Conservation (phyloP, 2,329 filamentous ascomycete genomes). For the Macrophomina tecta region DNA sequence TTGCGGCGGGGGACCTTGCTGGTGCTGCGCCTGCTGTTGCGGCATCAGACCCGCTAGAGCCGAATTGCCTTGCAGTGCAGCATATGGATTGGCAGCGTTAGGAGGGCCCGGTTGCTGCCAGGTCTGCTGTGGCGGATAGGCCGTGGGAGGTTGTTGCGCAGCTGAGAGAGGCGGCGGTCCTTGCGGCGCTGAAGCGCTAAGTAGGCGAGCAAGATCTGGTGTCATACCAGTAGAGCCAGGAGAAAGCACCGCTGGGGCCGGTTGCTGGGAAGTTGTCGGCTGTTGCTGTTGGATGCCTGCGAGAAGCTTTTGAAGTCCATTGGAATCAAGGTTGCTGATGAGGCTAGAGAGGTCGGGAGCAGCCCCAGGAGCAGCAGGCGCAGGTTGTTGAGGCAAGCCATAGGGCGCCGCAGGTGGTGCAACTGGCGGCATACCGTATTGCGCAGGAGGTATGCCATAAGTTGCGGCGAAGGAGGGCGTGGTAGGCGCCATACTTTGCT, state of each 20-base stretch:
- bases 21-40: slow-evolving; percentile 28
- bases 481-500: slow-evolving; percentile 43
- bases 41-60: slow-evolving; percentile 39
- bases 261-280: slow-evolving; percentile 42
- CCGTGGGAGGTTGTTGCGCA: slow-evolving; percentile 34
- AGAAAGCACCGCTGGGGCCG: slow-evolving; percentile 9
- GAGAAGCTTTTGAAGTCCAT: slow-evolving; percentile 73
- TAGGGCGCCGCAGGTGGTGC: slow-evolving; percentile 38
- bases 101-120: slow-evolving; percentile 35
- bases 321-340: slow-evolving; percentile 71
- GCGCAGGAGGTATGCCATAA: slow-evolving; percentile 39
- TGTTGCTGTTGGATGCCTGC: slow-evolving; percentile 53
- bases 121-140: slow-evolving; percentile 36
- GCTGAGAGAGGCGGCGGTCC: slow-evolving; percentile 31
- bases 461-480: slow-evolving; percentile 37
- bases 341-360: slow-evolving; percentile 65
- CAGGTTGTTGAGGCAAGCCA: slow-evolving; percentile 42
- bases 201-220: slow-evolving; percentile 46
- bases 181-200: slow-evolving; percentile 40
- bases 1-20: slow-evolving; percentile 36
- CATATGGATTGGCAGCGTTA: slow-evolving; percentile 39
- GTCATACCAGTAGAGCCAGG: slow-evolving; percentile 34
- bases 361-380: slow-evolving; percentile 30
- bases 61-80: slow-evolving; percentile 34
- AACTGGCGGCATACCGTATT: slow-evolving; percentile 34